A percentile compares a stretch with the other conserved stretches of the same genome.
Evolutionary conservation across 305 asterid species (phyloP).

Genomic region (Fraxinus baroniana): DNA sequence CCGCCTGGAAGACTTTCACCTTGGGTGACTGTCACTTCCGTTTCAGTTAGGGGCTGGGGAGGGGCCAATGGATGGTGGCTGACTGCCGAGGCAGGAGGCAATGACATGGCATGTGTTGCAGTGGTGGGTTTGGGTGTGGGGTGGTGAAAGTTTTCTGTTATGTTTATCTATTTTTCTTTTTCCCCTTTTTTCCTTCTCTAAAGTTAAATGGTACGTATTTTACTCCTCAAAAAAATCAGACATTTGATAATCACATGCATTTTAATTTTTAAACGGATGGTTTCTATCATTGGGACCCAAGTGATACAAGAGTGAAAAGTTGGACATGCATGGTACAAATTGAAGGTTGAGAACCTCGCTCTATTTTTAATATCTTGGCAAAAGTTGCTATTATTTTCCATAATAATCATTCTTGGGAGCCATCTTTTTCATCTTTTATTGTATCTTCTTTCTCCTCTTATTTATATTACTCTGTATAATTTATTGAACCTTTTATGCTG

Average conservation of each 20-base stretch:
- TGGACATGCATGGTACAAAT: not conserved
- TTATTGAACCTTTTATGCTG: not conserved
- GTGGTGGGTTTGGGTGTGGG: constrained; percentile 7
- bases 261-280: not conserved
- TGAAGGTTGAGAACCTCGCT: not conserved
- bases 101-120: not conserved
- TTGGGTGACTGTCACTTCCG: not conserved
- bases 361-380: not conserved
- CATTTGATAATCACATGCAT: not conserved
- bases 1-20: not conserved
- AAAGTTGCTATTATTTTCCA: not conserved
- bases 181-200: not conserved
- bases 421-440: not conserved
- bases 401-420: not conserved
- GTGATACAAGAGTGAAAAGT: not conserved
- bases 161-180: not conserved
- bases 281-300: not conserved
- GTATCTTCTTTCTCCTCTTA: not conserved
- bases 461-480: not conserved
- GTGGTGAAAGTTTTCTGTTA: not conserved
- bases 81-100: not conserved
- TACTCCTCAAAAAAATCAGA: not conserved
- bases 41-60: not conserved
- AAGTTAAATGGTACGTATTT: not conserved
- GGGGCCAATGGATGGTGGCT: not conserved